Conservation (phyloP, 2,329 filamentous ascomycete species). For the Colletotrichum sp. region DNA sequence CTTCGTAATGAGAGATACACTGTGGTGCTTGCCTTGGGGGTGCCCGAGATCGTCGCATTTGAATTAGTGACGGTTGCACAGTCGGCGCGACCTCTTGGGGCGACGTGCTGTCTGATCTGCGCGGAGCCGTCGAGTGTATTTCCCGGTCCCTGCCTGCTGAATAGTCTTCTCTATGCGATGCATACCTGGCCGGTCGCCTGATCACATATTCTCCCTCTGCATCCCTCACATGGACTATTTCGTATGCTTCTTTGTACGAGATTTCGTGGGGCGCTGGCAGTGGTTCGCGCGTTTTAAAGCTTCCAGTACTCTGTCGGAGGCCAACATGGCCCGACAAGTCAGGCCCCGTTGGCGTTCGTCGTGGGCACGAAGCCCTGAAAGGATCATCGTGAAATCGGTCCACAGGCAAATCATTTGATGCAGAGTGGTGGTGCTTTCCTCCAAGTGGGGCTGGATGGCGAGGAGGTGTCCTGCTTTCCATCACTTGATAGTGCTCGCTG, state of each 20-base stretch:
- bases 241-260: conserved; percentile 41
- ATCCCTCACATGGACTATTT: conserved; percentile 51
- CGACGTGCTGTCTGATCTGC: neutral
- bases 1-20: conserved; percentile 32
- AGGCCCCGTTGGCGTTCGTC: neutral
- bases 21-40: neutral
- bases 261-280: conserved; percentile 24
- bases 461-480: neutral
- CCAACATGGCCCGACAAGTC: neutral
- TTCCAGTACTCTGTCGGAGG: neutral
- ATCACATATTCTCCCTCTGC: conserved; percentile 52
- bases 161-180: conserved; percentile 24
- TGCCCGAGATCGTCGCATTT: neutral
- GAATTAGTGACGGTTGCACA: neutral
- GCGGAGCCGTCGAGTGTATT: neutral
- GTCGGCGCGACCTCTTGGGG: neutral
- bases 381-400: neutral
- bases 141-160: neutral
- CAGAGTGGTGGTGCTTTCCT: neutral
- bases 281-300: neutral
- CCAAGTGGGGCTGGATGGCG: neutral
- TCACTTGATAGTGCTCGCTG: neutral
- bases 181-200: conserved; percentile 41
- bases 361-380: neutral
- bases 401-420: neutral